phyloP scores from a whole-genome alignment of 2,329 filamentous ascomycete species.

The Sordariomycetes sp. region DNA sequence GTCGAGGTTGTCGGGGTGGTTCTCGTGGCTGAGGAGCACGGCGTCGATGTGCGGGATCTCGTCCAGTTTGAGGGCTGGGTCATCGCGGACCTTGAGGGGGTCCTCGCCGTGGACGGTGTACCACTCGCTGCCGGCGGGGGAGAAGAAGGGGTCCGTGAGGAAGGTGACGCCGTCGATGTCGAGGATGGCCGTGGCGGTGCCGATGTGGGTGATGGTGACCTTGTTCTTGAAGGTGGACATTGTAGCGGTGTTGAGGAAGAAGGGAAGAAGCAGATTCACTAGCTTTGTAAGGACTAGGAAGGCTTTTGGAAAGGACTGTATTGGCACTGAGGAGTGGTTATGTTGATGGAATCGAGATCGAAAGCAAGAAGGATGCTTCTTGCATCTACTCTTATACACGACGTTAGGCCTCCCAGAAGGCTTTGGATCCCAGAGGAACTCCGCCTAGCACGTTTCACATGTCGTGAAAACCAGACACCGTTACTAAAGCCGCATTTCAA shows the following conservation, averaged over 20 bases:
- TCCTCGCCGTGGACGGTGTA: conserved; percentile 11
- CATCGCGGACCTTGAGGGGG: conserved; percentile 15
- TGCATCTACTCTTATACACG: too few species aligned
- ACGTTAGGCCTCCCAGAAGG: too few species aligned
- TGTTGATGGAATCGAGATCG: too few species aligned
- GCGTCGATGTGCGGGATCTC: conserved; percentile 30
- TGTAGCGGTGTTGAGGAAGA: neutral
- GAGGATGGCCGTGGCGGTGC: conserved; percentile 33
- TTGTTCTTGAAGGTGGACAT: conserved; percentile 7
- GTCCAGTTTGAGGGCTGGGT: conserved; percentile 20
- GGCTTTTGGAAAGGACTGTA: too few species aligned
- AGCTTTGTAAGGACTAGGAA: too few species aligned
- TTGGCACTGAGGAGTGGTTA: too few species aligned
- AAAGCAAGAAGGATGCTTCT: too few species aligned
- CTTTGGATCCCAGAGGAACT: too few species aligned
- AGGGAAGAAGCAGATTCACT: too few species aligned
- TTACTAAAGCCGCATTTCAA: too few species aligned
- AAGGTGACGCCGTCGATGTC: conserved; percentile 26
- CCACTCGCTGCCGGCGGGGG: conserved; percentile 19
- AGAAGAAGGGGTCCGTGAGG: conserved; percentile 32
- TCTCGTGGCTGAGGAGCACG: conserved; percentile 33
- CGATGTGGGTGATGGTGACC: conserved; percentile 27
- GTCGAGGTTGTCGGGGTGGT: conserved; percentile 36
- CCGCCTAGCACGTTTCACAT: too few species aligned
- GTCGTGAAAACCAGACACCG: too few species aligned